Evolutionary conservation across 805 yeast genomes (phyloP), one percentile per base, ranked within the genome.

Genomic region (Ascoidea rubescens): DNA sequence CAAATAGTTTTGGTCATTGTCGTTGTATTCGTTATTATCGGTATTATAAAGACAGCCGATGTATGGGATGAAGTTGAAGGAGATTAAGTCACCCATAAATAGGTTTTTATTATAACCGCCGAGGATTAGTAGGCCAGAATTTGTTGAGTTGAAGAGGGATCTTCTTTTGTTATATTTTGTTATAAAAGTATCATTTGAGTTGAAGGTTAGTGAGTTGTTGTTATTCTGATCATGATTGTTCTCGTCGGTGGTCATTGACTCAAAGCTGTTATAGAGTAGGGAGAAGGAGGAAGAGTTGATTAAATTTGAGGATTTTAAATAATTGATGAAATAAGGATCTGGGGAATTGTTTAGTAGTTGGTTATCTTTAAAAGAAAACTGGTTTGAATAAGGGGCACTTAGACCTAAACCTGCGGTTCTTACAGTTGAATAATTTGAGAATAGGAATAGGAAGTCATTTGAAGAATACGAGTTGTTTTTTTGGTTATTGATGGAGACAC

Each of bases 11-110:
- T 37, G 43, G 14, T 37, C 14, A 48, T 63, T 65, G 7, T 72
- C 74, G 16, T 56, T 51, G 21, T 67, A 63, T 1, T 60, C 46
- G 2, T 46, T 50, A 10, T 49, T 48, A 4, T 62, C 57, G 5
- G 45, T 44, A 1, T 31, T 10, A 47, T 64, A 64, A 12, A 56
- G 45, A 31, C 67, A 37, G 8, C 43, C 43, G 8, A 14, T 37
- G 14, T 37, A 69, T 6, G 84, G 78, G 2, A 82, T 60, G 58
- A 74, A 73, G 45, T 76, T 71, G 57, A 73, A 83, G 46, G 66
- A 62, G 31, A 71, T 73, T 14, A 82, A 62, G 37, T 71, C 68
- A 1, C 81, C 85, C 5, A 58, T 57, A 54, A 62, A 75, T 48
- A 71, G 14, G 14, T 37, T 37, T 37, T 37, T 37, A 37, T 37